A percentile compares a stretch with the other conserved stretches of the same genome.
Evolutionary conservation across 176 grass and related monocot genomes (phyloP).

Genomic region (Ensete glaucum): DNA sequence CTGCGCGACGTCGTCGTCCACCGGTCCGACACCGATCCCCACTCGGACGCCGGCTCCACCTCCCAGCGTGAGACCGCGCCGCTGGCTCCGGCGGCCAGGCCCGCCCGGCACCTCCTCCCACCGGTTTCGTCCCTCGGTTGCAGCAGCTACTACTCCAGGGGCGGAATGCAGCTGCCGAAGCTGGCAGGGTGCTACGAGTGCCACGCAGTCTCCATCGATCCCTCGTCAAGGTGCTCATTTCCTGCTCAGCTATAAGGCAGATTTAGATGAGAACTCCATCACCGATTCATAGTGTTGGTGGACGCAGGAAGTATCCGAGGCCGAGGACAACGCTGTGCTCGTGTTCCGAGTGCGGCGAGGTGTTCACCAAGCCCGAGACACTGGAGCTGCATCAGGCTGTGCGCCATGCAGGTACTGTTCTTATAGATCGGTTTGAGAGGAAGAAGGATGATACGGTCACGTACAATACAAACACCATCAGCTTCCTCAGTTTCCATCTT

Average conservation of each 20-base stretch:
- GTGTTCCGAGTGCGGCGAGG: constrained; percentile 72
- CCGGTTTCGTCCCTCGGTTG: background rate
- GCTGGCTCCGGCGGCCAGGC: constrained; percentile 31
- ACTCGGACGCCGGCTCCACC: constrained; percentile 35
- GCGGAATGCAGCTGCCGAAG: constrained; percentile 7
- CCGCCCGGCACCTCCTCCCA: background rate
- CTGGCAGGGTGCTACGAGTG: constrained; percentile 21
- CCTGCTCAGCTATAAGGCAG: no score
- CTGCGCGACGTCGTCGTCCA: constrained; percentile 50
- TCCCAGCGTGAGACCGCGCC: constrained; percentile 25
- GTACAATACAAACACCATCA: no score
- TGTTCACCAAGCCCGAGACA: constrained; percentile 68
- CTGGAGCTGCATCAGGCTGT: constrained; percentile 76
- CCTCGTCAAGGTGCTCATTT: constrained; percentile 13
- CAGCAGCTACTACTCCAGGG: constrained; percentile 8
- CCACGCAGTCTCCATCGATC: constrained; percentile 8
- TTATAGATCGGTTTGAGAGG: background rate
- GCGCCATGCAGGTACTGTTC: constrained; percentile 55
- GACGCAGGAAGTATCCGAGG: constrained; percentile 49
- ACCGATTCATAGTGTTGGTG: background rate
- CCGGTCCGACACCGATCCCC: constrained; percentile 28
- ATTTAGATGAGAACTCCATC: background rate
- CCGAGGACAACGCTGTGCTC: constrained; percentile 49
- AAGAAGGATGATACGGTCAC: no score
- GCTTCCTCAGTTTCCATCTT: no score